Evolutionary conservation across 2,329 filamentous ascomycete genomes (phyloP).

Genomic region (Ophiocordyceps polyrhachis-furcata): DNA sequence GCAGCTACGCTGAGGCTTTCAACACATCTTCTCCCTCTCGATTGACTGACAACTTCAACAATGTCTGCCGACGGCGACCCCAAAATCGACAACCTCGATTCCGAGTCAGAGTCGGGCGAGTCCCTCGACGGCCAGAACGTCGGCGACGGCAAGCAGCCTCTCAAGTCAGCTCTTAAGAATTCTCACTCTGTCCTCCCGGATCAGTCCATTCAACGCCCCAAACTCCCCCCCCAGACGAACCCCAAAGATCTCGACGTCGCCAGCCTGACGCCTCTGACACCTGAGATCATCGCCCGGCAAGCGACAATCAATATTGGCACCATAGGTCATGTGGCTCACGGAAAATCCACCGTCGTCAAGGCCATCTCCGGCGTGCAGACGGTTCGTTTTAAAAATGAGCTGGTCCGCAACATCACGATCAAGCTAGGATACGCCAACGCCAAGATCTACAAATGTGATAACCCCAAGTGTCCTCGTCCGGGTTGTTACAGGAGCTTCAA

Average conservation of each 20-base stretch:
- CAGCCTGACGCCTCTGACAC: constrained; percentile 65
- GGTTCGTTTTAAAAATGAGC: constrained; percentile 98
- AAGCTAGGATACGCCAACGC: constrained; percentile 99
- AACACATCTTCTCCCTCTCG: background rate
- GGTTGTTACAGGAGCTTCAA: constrained; percentile 95
- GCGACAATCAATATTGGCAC: constrained; percentile 98
- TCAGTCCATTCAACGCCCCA: constrained; percentile 32
- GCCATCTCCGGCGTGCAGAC: constrained; percentile 98
- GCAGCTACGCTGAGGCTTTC: too few species aligned
- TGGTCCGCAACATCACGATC: constrained; percentile 98
- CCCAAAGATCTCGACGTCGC: constrained; percentile 74
- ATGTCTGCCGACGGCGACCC: constrained; percentile 40
- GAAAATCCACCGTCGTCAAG: constrained; percentile 97
- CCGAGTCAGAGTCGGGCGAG: constrained; percentile 49
- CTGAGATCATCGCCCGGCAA: constrained; percentile 93
- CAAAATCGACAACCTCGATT: constrained; percentile 56
- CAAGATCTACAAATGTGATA: constrained; percentile 99
- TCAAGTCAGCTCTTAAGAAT: constrained; percentile 82
- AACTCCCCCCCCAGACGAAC: constrained; percentile 74
- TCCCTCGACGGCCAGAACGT: constrained; percentile 40
- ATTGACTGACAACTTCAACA: constrained; percentile 5
- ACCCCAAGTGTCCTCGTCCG: constrained; percentile 72
- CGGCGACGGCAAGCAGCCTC: constrained; percentile 43
- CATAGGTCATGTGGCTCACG: constrained; percentile 96
- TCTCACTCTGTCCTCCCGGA: constrained; percentile 31